Percentiles rank a stretch among this genome's conserved stretches.
Conservation (phyloP, 495 filamentous ascomycete genomes). For the Penicillium chermesinum region DNA sequence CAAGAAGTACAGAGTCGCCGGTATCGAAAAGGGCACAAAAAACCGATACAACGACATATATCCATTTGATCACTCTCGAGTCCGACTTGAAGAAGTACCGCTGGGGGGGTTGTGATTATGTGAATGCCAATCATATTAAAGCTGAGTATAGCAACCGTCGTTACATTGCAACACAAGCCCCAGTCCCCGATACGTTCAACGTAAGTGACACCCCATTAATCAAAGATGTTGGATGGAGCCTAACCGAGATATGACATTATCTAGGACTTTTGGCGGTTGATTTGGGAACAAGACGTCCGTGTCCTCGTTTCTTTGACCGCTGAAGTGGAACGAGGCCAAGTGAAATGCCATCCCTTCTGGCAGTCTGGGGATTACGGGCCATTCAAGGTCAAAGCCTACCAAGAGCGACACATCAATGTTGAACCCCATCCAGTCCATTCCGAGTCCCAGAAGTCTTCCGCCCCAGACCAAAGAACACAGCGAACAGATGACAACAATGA, state of each 20-base stretch:
- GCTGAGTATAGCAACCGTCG: slow-evolving; percentile 72
- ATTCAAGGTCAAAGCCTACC: slow-evolving; percentile 68
- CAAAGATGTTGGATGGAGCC: not conserved
- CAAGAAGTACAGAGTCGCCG: slow-evolving; percentile 60
- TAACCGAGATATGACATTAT: slow-evolving; percentile 22
- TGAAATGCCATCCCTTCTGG: slow-evolving; percentile 96
- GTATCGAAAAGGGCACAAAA: slow-evolving; percentile 90
- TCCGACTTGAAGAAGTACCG: slow-evolving; percentile 65
- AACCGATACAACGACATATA: slow-evolving; percentile 98
- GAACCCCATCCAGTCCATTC: slow-evolving; percentile 38
- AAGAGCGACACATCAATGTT: slow-evolving; percentile 73
- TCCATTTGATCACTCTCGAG: slow-evolving; percentile 90
- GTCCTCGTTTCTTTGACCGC: slow-evolving; percentile 95
- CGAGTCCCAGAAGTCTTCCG: slow-evolving; percentile 8
- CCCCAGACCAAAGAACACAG: slow-evolving; percentile 11
- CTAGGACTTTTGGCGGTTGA: slow-evolving; percentile 95
- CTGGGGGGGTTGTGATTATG: slow-evolving; percentile 84
- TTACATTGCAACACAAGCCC: slow-evolving; percentile 95
- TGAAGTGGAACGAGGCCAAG: slow-evolving; percentile 89
- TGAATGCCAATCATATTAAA: slow-evolving; percentile 87
- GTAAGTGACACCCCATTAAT: slow-evolving; percentile 58
- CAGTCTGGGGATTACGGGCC: slow-evolving; percentile 71
- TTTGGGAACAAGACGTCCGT: slow-evolving; percentile 94
- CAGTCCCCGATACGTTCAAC: slow-evolving; percentile 86
- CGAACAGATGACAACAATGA: slow-evolving; percentile 22